A percentile compares a stretch with the other conserved stretches of the same genome.
These are phyloP conservation scores for Avena atlantica DNA, from an alignment of 176 grass and related monocot species.

Conservation along the genomic window DNA sequence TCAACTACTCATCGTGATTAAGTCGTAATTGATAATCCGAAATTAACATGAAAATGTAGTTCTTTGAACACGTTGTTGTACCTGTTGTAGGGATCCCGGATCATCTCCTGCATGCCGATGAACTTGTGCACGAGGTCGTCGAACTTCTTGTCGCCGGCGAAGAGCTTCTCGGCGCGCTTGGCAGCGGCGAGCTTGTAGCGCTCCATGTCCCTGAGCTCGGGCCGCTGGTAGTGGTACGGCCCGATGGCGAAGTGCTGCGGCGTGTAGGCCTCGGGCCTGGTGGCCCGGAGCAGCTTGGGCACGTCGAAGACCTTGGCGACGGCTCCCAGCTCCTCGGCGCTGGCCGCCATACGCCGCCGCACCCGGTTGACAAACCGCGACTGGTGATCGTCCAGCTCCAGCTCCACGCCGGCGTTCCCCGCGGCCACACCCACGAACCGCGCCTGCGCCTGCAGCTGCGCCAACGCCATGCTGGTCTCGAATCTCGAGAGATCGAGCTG, in stretches of 20 bases:
- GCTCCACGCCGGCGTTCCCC: slow-evolving; percentile 19
- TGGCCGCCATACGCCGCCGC: slow-evolving; percentile 55
- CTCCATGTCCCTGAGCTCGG: slow-evolving; percentile 88
- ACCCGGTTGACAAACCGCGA: slow-evolving; percentile 68
- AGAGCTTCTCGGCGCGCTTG: slow-evolving; percentile 76
- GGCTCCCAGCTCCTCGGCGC: slow-evolving; percentile 52
- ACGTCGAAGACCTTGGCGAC: slow-evolving; percentile 73
- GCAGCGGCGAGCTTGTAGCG: slow-evolving; percentile 83
- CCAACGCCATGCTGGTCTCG: slow-evolving; percentile 15
- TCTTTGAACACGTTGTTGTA: not conserved
- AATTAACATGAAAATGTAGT: not conserved
- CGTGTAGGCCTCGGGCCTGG: slow-evolving; percentile 61
- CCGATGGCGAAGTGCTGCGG: slow-evolving; percentile 83
- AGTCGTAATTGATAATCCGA: not conserved
- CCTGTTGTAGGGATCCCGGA: slow-evolving; percentile 74
- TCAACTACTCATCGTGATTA: not conserved
- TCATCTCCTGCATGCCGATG: slow-evolving; percentile 41
- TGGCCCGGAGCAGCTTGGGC: slow-evolving; percentile 47
- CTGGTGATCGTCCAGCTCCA: slow-evolving; percentile 52
- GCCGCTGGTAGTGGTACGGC: slow-evolving; percentile 71
- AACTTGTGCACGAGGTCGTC: slow-evolving; percentile 64
- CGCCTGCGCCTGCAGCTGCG: slow-evolving; percentile 39
- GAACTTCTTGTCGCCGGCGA: slow-evolving; percentile 52
- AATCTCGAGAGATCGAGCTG: not conserved
- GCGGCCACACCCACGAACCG: slow-evolving; percentile 38